Base-by-base conservation (phyloP, 495 filamentous ascomycete genomes). In the Podospora tetraspora region DNA sequence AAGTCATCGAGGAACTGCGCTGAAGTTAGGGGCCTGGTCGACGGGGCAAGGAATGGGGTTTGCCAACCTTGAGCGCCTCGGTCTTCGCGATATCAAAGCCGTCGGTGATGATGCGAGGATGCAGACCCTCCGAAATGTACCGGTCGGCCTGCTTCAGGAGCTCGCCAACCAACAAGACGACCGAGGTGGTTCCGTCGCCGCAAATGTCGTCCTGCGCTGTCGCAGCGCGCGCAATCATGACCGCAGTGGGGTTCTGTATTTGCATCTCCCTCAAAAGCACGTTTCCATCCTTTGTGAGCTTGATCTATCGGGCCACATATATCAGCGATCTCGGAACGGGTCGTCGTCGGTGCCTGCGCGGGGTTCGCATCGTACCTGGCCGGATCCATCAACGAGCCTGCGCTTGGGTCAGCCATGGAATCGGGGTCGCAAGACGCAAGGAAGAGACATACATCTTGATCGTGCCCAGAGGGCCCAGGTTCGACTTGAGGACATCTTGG, bases 151-250 rank as follows among this genome's bases (percentile, higher is more conserved):
- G 95, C 85, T 98, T 99, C 75, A 99, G 78, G 61, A 99, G 85
- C 83, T 99, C 95, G 79, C 95, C 95, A 32, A 99, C 95, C 75
- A 97, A 79, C 73, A 99, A 80, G 13, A 99, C 95, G 12, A 98
- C 94, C 59, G 92, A 97, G 37, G 95, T 99, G 71, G 95, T 99
- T 71, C 95, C 95, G 81, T 99, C 95, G 73, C 95, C 95, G 69
- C 92, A 95, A 68, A 99, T 99, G 74, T 99, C 95, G 79, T 99
- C 95, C 79, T 98, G 93, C 68, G 95, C 95, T 10, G 95, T 99
- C 62, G 96, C 95, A 71, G 95, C 96, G 78, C 95, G 87, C 67
- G 96, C 95, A 79, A 99, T 99, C 94, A 99, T 97, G 70, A 99
- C 94, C 66, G 94, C 94, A 57, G 91, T 94, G 34, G 91, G 91